Base-by-base conservation (phyloP, 306 rosid genomes). In the Arachis hypogaea region DNA sequence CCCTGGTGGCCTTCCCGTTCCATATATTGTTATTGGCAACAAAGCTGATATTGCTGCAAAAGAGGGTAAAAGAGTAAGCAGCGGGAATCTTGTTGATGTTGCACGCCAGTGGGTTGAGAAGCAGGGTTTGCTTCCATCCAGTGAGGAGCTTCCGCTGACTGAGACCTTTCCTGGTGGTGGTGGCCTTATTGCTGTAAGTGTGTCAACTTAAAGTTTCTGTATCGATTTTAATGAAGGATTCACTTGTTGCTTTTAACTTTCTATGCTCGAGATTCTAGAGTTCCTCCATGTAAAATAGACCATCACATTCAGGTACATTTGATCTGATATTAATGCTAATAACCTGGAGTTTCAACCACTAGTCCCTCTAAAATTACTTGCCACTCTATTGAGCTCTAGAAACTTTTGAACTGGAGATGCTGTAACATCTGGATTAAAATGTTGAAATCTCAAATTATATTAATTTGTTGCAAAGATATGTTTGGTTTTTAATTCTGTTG, bases 71-170 rank as follows among this genome's bases (percentile, higher is more conserved):
- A 74, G 88, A 82, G 98, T 88, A 86, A 95, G 99, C 81, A 90
- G 90, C 67, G 99, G 99, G 29, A 95, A 92, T 88, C 98, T 95
- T 76, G 98, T 95, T 78, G 99, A 95, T 16, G 97, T 55, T 75
- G 99, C 99, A 76, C 98, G 98, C 57, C 99, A 92, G 47, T 95
- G 99, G 99, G 99, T 92, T 16, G 99, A 92, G 85, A 95, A 92
- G 89, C 98, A 95, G 86, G 99, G 99, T 80, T 81, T 95, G 80
- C 96, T 95, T 77, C 90, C 97, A 58, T 87, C 94, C 81, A 95
- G 96, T 64, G 98, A 95, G 83, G 99, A 95, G 82, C 94, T 95
- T 83, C 99, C 99, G 5, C 80, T 95, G 82, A 90, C 97, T 9
- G 99, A 92, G 77, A 86, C 85, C 85, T 95, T 95, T 86, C 99